A percentile compares a stretch with the other conserved stretches of the same genome.
phyloP scores from a whole-genome alignment of 2,329 filamentous ascomycete genomes.

The Alternaria conjuncta region DNA sequence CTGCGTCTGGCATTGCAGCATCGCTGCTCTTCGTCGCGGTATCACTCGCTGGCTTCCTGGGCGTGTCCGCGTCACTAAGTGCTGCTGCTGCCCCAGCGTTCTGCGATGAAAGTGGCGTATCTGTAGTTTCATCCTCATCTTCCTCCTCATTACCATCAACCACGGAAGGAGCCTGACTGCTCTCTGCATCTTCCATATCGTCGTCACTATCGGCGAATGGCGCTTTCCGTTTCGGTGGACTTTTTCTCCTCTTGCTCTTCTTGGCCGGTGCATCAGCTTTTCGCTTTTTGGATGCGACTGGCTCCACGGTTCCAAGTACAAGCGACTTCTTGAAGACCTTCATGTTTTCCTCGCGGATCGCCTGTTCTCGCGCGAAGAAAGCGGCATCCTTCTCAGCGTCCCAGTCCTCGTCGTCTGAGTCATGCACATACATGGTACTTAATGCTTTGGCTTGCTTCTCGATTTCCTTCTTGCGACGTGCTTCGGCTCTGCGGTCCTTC shows the following conservation, averaged over 20 bases:
- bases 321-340: conserved; percentile 54
- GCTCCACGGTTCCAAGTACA: conserved; percentile 52
- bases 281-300: conserved; percentile 41
- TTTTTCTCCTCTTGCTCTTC: conserved; percentile 42
- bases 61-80: conserved; percentile 21
- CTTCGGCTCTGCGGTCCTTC: conserved; percentile 64
- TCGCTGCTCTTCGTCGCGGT: conserved; percentile 20
- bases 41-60: conserved; percentile 6
- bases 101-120: conserved; percentile 52
- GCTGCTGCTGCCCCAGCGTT: conserved; percentile 21
- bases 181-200: conserved; percentile 28
- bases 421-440: conserved; percentile 79
- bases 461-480: conserved; percentile 70
- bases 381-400: conserved; percentile 74
- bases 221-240: conserved; percentile 35
- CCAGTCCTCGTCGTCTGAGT: conserved; percentile 87
- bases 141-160: conserved; percentile 25
- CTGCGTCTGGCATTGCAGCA: conserved; percentile 33
- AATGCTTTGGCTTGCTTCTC: conserved; percentile 83
- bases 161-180: conserved; percentile 37
- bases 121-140: conserved; percentile 42
- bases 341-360: conserved; percentile 64
- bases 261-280: conserved; percentile 33
- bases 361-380: conserved; percentile 81
- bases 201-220: conserved; percentile 42